phyloP scores from a whole-genome alignment of 768 basidiomycete genomes.

The Krasilnikovozyma curviuscula region DNA sequence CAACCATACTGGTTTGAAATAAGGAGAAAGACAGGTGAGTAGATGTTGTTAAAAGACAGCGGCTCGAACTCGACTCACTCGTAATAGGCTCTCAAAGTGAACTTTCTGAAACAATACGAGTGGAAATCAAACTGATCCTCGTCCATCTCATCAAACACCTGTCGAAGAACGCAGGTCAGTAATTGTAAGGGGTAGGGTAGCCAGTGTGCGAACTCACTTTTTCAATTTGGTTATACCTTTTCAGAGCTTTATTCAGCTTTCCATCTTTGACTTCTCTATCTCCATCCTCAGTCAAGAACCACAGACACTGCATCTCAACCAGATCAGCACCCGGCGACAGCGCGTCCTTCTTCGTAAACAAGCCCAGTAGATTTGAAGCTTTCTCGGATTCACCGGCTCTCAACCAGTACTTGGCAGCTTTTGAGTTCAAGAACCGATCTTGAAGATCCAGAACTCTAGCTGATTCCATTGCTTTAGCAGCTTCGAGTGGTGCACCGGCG shows the following conservation, averaged over 20 bases:
- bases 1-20: constrained; percentile 38
- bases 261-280: constrained; percentile 46
- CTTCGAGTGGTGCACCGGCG: constrained; percentile 55
- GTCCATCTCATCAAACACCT: constrained; percentile 71
- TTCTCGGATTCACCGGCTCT: constrained; percentile 61
- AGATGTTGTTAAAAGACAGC: not conserved
- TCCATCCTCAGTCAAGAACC: constrained; percentile 68
- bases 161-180: constrained; percentile 37
- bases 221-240: constrained; percentile 56
- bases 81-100: constrained; percentile 65
- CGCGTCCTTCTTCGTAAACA: constrained; percentile 96
- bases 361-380: constrained; percentile 49
- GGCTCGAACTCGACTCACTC: constrained; percentile 36
- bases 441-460: constrained; percentile 75
- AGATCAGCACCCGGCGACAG: constrained; percentile 53
- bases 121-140: constrained; percentile 99
- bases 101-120: constrained; percentile 74
- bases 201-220: constrained; percentile 34
- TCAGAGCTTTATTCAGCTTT: constrained; percentile 57
- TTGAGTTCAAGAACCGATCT: constrained; percentile 86
- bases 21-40: not conserved
- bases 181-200: not conserved
- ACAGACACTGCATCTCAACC: constrained; percentile 85
- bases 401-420: constrained; percentile 74
- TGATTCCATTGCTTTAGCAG: constrained; percentile 55